These are phyloP conservation scores for Parascedosporium putredinis DNA, from an alignment of 2,329 filamentous ascomycete genomes.

Conservation along the genomic window DNA sequence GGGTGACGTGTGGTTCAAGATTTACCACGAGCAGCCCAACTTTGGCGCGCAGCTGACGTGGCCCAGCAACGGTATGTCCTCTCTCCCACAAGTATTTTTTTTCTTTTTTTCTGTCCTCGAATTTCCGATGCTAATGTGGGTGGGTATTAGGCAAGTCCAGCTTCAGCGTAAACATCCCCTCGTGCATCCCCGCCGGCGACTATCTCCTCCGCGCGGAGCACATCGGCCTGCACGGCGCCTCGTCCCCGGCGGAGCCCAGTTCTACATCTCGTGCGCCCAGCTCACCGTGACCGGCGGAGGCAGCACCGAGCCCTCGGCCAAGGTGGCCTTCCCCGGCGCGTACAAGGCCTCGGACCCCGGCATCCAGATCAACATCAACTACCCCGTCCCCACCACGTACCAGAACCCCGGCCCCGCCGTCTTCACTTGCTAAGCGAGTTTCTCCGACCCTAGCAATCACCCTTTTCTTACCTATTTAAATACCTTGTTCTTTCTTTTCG, in stretches of 20 bases:
- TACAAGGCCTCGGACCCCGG: constrained; percentile 28
- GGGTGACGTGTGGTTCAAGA: constrained; percentile 27
- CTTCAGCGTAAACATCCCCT: constrained; percentile 30
- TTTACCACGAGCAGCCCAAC: constrained; percentile 18
- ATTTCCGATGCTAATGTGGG: no score
- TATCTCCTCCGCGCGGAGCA: constrained; percentile 39
- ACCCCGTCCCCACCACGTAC: constrained; percentile 27
- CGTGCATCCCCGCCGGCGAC: constrained; percentile 34
- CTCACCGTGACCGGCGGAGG: constrained; percentile 32
- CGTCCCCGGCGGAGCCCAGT: constrained; percentile 31
- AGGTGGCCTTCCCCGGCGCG: constrained; percentile 26
- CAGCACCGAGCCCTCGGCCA: constrained; percentile 24
- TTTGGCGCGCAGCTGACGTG: constrained; percentile 11
- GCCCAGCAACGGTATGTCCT: constrained; percentile 8
- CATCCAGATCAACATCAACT: constrained; percentile 30
- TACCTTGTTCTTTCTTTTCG: no score
- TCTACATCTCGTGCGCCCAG: constrained; percentile 31
- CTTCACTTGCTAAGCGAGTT: constrained; percentile 1
- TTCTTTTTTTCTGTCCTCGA: no score
- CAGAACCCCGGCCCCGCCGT: constrained; percentile 9
- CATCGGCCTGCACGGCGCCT: constrained; percentile 34
- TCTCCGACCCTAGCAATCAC: no score
- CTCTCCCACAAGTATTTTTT: background rate
- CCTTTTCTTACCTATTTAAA: no score
- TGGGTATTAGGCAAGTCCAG: constrained; percentile 19